Evolutionary conservation across 805 yeast species (phyloP).

Genomic region (Wickerhamiella cacticola): DNA sequence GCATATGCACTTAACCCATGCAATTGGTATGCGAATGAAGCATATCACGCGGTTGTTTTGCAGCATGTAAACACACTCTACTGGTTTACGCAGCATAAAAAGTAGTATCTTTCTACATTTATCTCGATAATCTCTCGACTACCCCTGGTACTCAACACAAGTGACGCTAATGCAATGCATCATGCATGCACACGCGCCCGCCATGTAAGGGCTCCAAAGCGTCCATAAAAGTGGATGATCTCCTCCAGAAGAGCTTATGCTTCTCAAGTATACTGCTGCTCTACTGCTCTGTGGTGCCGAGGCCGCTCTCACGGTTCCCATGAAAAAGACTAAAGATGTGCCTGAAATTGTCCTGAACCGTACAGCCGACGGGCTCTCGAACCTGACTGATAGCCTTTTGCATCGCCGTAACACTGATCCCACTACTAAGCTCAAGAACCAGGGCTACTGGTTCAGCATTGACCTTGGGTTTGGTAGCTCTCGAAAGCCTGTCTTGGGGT

Average conservation of each 20-base stretch:
- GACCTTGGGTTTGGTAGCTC: background rate
- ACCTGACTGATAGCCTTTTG: background rate
- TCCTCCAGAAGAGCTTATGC: no score
- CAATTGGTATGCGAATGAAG: no score
- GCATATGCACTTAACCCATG: background rate
- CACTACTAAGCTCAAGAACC: background rate
- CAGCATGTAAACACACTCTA: no score
- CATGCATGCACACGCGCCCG: no score
- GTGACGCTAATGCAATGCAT: no score
- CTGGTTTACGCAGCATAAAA: no score
- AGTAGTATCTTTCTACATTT: no score
- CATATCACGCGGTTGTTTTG: no score
- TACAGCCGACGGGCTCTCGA: background rate
- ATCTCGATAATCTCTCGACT: no score
- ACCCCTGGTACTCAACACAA: no score
- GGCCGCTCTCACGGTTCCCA: background rate
- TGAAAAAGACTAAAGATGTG: background rate
- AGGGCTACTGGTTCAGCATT: background rate
- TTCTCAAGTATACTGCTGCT: background rate
- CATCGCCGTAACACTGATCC: constrained; percentile 1
- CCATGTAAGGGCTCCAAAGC: no score
- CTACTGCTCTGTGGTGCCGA: background rate
- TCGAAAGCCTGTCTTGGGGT: background rate
- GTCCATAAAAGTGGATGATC: no score
- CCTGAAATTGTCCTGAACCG: background rate